Evolutionary conservation across 768 basidiomycete species (phyloP), one percentile per base, ranked within the genome.

Genomic region (Megacollybia marginata): DNA sequence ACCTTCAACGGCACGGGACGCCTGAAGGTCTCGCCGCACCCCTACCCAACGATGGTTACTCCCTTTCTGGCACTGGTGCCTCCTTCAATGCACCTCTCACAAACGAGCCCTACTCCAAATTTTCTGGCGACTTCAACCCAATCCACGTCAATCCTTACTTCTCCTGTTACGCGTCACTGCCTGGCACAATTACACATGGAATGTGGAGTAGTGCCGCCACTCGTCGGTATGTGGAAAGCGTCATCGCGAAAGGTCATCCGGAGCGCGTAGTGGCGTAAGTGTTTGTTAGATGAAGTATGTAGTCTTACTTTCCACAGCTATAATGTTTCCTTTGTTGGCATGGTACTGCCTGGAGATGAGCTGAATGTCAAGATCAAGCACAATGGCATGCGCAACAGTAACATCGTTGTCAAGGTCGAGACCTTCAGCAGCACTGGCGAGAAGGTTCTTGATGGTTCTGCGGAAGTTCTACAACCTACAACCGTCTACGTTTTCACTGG

Each of bases 121-220:
- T 94, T 44, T 99, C 96, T 0, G 94, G 95, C 42, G 95, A 99
- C 68, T 98, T 92, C 76, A 98, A 99, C 66, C 96, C 96, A 23
- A 99, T 99, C 57, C 96, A 99, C 65, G 75, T 96, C 65, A 97
- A 99, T 68, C 95, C 96, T 0, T 98, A 98, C 75, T 97, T 99
- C 73, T 82, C 96, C 19, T 86, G 92, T 63, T 91, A 87, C 54
- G 94, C 95, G 2, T 80, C 84, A 5, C 82, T 99, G 12, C 94
- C 95, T 20, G 87, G 89, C 12, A 99, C 96, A 10, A 98, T 99
- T 61, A 97, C 96, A 3, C 96, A 98, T 60, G 96, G 96, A 48
- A 81, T 98, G 71, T 97, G 92, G 91, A 85, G 92, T 2, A 92
- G 89, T 57, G 96, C 96, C 45, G 93, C 94, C 9, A 94, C 93